Evolutionary conservation across 768 basidiomycete species (phyloP), one percentile per base, ranked within the genome.

Genomic region (Dioszegia aurantiaca): DNA sequence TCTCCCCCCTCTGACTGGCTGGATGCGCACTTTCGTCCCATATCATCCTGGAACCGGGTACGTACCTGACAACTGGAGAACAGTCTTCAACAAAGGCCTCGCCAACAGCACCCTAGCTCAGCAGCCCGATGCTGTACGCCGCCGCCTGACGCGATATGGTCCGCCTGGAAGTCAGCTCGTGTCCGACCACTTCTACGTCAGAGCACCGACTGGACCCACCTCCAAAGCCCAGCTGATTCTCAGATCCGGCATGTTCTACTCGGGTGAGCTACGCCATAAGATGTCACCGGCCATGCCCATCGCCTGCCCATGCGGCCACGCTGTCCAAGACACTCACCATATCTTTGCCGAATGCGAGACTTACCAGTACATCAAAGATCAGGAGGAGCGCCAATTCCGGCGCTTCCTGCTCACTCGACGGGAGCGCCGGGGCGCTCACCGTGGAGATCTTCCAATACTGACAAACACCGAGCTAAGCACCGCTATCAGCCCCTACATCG

Each of bases 61-160:
- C 43, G n/a, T 36, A 3, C 61, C 61, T 6, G 57, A 62, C 56
- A 48, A 54, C 33, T 62, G 61, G 61, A n/a, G n/a, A 21, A 3
- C 16, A 24, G 9, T 9, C 27, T 23, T 40, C 37, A 6, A 40
- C 10, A 24, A 4, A 17, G 26, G 19, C 5, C 8, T 41, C 36
- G 17, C n/a, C 4, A 14, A 21, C 10, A 11, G 4, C 5, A 14
- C 28, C 52, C 31, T 54, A 6, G 5, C 11, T 11, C 10, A 39
- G 39, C 52, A 40, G 39, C n/a, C 26, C 5, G 27, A 9, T 4
- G 4, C 12, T 26, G 21, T 39, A 4, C 5, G 17, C 9, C 9
- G 14, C 4, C 49, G 49, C 5, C 36, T 52, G 10, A 52, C 4
- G 4, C 9, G 16, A 33, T 21, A 37, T 17, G 36, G 49, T 6